Conservation (phyloP, 2,329 filamentous ascomycete species). For the Sclerotinia sclerotiorum region DNA sequence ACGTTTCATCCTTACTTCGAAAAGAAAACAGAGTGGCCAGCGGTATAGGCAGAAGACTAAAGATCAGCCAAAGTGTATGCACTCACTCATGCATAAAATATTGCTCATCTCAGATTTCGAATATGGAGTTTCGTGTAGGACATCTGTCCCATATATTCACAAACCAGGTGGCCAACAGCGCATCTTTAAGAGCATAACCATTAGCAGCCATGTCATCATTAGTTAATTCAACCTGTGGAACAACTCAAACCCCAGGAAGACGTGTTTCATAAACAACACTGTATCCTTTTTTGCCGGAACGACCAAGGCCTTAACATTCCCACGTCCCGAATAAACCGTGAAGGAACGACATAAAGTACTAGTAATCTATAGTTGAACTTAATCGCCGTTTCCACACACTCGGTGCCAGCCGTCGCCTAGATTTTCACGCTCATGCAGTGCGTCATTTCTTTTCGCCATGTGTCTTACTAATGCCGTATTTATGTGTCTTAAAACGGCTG, state of each 20-base stretch:
- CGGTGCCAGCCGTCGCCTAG: background rate
- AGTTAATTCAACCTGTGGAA: background rate
- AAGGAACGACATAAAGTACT: background rate
- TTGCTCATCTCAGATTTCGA: too few species aligned
- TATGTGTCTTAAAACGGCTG: background rate
- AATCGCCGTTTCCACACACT: background rate
- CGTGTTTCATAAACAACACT: background rate
- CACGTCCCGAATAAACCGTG: background rate
- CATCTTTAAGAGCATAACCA: background rate
- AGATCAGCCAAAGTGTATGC: too few species aligned
- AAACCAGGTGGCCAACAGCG: too few species aligned
- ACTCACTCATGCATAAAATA: too few species aligned
- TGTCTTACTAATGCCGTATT: constrained; percentile 1
- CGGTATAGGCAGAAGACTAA: too few species aligned
- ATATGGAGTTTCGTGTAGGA: too few species aligned
- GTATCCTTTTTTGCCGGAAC: background rate
- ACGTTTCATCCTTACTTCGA: too few species aligned
- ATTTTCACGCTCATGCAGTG: background rate
- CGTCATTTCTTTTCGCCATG: background rate
- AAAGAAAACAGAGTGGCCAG: too few species aligned
- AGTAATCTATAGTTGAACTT: background rate
- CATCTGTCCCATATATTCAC: too few species aligned
- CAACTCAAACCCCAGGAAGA: background rate
- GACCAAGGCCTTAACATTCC: background rate
- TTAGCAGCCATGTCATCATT: background rate